Conservation (phyloP, 805 yeast species). For the Tanozyma kutaoensis region DNA sequence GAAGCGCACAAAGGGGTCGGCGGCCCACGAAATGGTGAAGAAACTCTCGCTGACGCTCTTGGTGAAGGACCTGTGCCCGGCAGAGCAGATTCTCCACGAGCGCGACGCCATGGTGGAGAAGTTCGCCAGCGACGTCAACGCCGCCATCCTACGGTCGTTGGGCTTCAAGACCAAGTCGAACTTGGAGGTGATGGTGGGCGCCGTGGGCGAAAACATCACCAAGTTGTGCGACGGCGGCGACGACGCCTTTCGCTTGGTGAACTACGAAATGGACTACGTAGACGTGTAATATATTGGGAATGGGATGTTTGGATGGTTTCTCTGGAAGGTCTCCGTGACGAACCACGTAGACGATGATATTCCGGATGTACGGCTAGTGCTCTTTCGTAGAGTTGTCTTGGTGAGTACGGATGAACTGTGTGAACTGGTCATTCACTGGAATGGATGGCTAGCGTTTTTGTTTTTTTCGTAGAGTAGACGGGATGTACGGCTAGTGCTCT, state of each 20-base stretch:
- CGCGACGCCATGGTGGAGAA: constrained; percentile 8
- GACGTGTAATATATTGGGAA: constrained; percentile 7
- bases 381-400: too few relatives aligned
- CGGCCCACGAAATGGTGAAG: constrained; percentile 4
- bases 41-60: constrained; percentile 11
- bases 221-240: constrained; percentile 15
- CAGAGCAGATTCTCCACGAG: constrained; percentile 9
- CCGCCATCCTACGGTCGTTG: constrained; percentile 9
- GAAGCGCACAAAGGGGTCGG: constrained; percentile 4
- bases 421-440: not conserved
- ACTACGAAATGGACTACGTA: constrained; percentile 22
- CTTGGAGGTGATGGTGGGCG: constrained; percentile 17
- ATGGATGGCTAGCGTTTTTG: not conserved
- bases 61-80: constrained; percentile 10
- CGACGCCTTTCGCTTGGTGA: constrained; percentile 20
- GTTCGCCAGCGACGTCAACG: constrained; percentile 12
- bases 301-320: not conserved
- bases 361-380: too few relatives aligned
- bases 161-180: constrained; percentile 14
- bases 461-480: not conserved
- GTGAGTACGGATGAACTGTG: too few relatives aligned
- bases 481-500: not conserved
- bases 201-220: constrained; percentile 17
- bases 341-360: too few relatives aligned
- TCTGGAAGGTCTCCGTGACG: too few relatives aligned